Base-by-base conservation (phyloP, 1,284 basidiomycete species). In the Inonotus obliquus region DNA sequence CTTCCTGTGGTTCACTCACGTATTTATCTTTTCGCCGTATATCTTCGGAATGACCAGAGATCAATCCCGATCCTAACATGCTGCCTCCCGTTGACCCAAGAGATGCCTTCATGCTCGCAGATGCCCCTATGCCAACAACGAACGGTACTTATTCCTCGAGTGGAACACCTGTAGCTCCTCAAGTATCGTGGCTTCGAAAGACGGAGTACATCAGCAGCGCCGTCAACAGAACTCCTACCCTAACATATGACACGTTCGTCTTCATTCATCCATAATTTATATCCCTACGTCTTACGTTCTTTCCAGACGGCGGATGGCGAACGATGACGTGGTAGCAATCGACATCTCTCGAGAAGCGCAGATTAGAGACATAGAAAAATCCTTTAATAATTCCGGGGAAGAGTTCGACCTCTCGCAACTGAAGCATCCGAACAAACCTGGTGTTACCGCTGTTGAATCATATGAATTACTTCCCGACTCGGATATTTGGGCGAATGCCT, bases 101-200 rank as follows among this genome's bases (percentile, higher is more conserved):
- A 67, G 92, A 94, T 70, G 80, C 83, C 44, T 84, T 85, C 64
- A 77, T 92, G 10, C 79, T 91, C 1, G 77, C 76, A 10, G 89
- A 91, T 29, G 76, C 80, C 9, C 72, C 79, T 7, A 77, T 81
- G 2, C 68, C 79, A 10, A 79, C 76, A 65, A 63, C 76, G 32
- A 79, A 79, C 64, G 78, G 79, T n/a, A 45, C 72, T 59, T 69
- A 69, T 57, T 71, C 73, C 38, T 68, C 75, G 35, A 59, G 76
- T 4, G 73, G 79, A 11, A 74, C 82, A 53, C 76, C 85, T 41
- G 63, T 76, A n/a, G 72, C 81, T 2, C 75, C 75, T 0, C 84
- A 92, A 60, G 93, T 96, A 13, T 81, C 92, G 4, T 97, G 94
- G 94, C 78, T 97, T 62, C 82, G 94, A 57, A 92, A 90, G 71